These are phyloP conservation scores for Clonostachys byssicola DNA, from an alignment of 2,329 filamentous ascomycete species.

Conservation along the genomic window DNA sequence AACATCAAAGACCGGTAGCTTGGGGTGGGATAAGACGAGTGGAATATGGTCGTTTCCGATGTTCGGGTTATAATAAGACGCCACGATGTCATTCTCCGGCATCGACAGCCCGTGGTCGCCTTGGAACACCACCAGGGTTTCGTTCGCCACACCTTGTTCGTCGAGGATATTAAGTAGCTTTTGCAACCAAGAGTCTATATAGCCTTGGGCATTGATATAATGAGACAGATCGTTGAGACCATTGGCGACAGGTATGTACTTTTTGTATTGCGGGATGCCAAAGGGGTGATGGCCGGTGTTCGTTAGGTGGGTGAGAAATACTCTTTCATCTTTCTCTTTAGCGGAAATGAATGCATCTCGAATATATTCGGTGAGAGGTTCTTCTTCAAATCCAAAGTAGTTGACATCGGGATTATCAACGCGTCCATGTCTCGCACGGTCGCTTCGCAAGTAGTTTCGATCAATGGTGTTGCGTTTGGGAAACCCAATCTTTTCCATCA, in stretches of 20 bases:
- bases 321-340: constrained; percentile 16
- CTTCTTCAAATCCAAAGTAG: constrained; percentile 37
- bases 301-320: constrained; percentile 28
- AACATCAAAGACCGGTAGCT: constrained; percentile 31
- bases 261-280: constrained; percentile 23
- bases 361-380: constrained; percentile 29
- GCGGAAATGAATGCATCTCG: constrained; percentile 21
- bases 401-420: constrained; percentile 16
- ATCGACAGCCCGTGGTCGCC: constrained; percentile 38
- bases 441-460: constrained; percentile 7
- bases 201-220: constrained; percentile 34
- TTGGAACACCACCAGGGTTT: constrained; percentile 37
- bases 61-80: constrained; percentile 35
- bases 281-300: constrained; percentile 36
- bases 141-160: constrained; percentile 33
- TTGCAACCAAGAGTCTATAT: constrained; percentile 29
- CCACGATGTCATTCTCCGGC: constrained; percentile 27
- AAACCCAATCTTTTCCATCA: constrained; percentile 12
- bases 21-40: constrained; percentile 34
- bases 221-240: constrained; percentile 12
- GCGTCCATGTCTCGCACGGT: constrained; percentile 1
- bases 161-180: constrained; percentile 32
- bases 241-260: constrained; percentile 7
- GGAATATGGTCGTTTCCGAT: constrained; percentile 36
- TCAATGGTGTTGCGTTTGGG: constrained; percentile 6